Evolutionary conservation across 176 grass and related monocot species (phyloP), one percentile per base, ranked within the genome.

Genomic region (Rhynchospora tenuis): DNA sequence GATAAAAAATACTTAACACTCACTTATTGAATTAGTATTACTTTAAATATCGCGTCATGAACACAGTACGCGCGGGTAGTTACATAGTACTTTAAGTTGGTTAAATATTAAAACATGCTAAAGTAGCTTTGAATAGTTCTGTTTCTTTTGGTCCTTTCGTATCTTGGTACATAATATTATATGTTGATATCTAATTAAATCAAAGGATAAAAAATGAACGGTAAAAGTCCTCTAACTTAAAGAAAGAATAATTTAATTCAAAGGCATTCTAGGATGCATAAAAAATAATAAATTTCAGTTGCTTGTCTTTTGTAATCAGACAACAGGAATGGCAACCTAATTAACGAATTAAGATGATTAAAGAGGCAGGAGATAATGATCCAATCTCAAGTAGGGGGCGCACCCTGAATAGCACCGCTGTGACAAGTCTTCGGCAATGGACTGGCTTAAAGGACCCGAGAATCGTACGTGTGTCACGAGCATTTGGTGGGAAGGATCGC

Each of bases 401-500:
- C 31, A 47, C 24, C n/a, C 9, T 13, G 28, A 81, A 61, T 61
- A 42, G 33, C 19, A n/a, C 77, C 3, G 63, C 48, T 0, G 57
- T 45, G 87, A 78, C 86, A 44, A 89, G 47, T 86, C 87, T 84
- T 17, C 76, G 90, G 26, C 90, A 89, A 82, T 92, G 87, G 90
- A 86, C 90, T 12, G 88, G 86, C 15, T 89, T 90, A 6, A 98
- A 87, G 15, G 90, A 95, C 84, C 94, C 93, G 7, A 74, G 96
- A 84, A 98, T 98, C 56, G 96, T 98, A 31, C 96, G 96, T 5
- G 96, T 98, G 7, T 95, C 93, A 12, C 91, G 96, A 14, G 83
- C 90, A 63, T 95, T 98, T 81, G 91, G 93, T 59, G 96, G 96
- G 54, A 98, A 98, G 86, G 96, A 98, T 85, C 61, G 96, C 33